phyloP scores from a whole-genome alignment of 2,329 filamentous ascomycete genomes.

The Pseudogymnoascus sp. region DNA sequence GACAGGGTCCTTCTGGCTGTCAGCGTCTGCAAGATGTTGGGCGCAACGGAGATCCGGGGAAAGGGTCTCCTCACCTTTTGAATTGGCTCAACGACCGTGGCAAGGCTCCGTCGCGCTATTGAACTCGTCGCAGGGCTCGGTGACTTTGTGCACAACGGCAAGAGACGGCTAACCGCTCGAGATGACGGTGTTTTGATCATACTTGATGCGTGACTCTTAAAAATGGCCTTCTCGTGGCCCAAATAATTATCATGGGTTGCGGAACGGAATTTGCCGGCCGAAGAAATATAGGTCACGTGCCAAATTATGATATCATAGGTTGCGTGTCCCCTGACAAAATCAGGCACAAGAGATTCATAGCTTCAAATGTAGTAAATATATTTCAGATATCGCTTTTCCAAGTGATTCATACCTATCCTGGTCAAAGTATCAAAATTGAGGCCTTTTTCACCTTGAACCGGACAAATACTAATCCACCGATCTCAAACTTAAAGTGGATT shows the following conservation, averaged over 20 bases:
- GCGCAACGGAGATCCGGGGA: constrained; percentile 8
- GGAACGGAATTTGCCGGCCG: not conserved
- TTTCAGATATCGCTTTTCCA: no score
- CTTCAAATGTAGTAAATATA: no score
- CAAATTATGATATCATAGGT: not conserved
- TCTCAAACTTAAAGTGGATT: no score
- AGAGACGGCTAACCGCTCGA: constrained; percentile 19
- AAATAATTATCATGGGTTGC: constrained; percentile 1
- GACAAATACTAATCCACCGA: no score
- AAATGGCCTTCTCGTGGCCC: not conserved
- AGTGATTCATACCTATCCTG: no score
- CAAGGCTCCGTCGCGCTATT: constrained; percentile 23
- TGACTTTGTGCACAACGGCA: constrained; percentile 16
- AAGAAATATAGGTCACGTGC: not conserved
- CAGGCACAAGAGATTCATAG: not conserved
- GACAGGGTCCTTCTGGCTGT: constrained; percentile 59
- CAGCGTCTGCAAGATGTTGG: not conserved
- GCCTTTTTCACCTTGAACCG: no score
- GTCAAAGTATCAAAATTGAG: no score
- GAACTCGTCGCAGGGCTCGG: constrained; percentile 20
- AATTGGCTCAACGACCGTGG: constrained; percentile 27
- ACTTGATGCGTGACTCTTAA: constrained; percentile 13
- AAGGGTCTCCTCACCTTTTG: constrained; percentile 24
- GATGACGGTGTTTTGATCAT: constrained; percentile 27
- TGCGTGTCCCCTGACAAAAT: not conserved